phyloP scores from a whole-genome alignment of 2,329 filamentous ascomycete species.

The Fonsecaea erecta region DNA sequence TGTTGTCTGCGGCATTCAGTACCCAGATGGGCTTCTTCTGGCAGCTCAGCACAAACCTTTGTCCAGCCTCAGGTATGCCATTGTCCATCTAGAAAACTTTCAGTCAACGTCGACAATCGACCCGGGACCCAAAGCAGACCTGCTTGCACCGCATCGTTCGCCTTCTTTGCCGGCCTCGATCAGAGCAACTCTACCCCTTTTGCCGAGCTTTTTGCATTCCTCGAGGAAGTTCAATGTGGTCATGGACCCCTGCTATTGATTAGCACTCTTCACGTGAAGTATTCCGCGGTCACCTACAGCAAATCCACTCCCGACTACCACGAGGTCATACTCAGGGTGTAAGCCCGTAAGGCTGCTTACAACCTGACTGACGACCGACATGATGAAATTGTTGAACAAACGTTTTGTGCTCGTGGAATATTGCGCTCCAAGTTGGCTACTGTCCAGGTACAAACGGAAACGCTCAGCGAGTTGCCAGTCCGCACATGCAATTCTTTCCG shows the following conservation, averaged over 20 bases:
- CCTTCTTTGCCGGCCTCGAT: constrained; percentile 48
- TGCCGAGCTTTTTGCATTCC: constrained; percentile 43
- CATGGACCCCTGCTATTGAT: constrained; percentile 40
- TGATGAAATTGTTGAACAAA: constrained; percentile 2
- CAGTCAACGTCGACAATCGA: neutral
- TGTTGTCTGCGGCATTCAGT: constrained; percentile 34
- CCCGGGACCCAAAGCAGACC: constrained; percentile 34
- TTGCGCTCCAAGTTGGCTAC: neutral
- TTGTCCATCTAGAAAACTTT: constrained; percentile 41
- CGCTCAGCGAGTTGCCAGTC: neutral
- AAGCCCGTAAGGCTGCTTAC: constrained; percentile 31
- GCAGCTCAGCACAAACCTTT: constrained; percentile 29
- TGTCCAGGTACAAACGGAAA: neutral
- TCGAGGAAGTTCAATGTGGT: constrained; percentile 50
- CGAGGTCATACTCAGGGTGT: constrained; percentile 43
- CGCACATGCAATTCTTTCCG: neutral
- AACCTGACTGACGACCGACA: constrained; percentile 22
- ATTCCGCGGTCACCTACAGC: constrained; percentile 31
- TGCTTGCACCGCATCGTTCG: constrained; percentile 48
- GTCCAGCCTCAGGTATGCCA: constrained; percentile 50
- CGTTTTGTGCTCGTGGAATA: neutral
- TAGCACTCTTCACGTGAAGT: neutral
- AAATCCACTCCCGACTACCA: constrained; percentile 50
- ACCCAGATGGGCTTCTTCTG: neutral
- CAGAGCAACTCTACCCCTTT: constrained; percentile 46